phyloP scores from a whole-genome alignment of 352 stramenopile genomes.

The Pythium volutum region DNA sequence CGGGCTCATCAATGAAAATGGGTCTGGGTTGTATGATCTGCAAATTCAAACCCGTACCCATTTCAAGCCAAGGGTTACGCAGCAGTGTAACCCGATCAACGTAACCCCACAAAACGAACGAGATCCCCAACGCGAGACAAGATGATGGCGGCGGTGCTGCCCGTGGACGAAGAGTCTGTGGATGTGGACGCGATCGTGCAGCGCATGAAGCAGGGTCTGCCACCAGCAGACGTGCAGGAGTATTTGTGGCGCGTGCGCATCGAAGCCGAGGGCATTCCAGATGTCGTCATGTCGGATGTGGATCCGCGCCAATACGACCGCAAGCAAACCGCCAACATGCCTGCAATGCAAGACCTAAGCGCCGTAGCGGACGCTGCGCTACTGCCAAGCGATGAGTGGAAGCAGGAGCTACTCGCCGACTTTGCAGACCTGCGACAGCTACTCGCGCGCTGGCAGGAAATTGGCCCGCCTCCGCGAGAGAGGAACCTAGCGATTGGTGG shows the following conservation, averaged over 20 bases:
- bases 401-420: constrained; percentile 56
- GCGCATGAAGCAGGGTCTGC: constrained; percentile 61
- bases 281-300: constrained; percentile 71
- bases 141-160: constrained; percentile 74
- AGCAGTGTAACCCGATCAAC: constrained; percentile 5
- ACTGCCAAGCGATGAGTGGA: constrained; percentile 46
- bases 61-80: constrained; percentile 10
- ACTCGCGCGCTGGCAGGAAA: constrained; percentile 65
- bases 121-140: constrained; percentile 8
- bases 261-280: constrained; percentile 72
- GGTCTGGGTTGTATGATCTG: neutral
- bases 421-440: constrained; percentile 79
- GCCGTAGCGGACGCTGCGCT: constrained; percentile 25
- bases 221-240: constrained; percentile 74
- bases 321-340: constrained; percentile 74
- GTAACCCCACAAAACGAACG: neutral
- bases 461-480: constrained; percentile 40
- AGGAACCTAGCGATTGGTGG: neutral
- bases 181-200: constrained; percentile 56
- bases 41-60: constrained; percentile 11
- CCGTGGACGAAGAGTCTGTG: constrained; percentile 53
- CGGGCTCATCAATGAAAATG: neutral
- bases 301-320: constrained; percentile 61
- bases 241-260: constrained; percentile 83
- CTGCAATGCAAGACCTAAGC: constrained; percentile 48